Evolutionary conservation across 2,329 filamentous ascomycete genomes (phyloP).

Genomic region (Colletotrichum sansevieriae): DNA sequence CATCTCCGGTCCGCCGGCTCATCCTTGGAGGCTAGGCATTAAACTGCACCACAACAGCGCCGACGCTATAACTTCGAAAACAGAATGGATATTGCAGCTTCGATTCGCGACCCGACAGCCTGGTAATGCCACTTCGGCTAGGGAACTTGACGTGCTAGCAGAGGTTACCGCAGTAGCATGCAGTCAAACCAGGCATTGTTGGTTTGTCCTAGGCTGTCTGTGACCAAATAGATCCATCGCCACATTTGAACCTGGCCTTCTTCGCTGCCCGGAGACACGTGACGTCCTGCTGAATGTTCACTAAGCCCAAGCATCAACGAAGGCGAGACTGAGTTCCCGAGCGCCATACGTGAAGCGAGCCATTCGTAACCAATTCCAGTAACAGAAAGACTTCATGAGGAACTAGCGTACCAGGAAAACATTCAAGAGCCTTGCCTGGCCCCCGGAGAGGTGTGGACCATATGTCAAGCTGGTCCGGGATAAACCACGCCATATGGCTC

Average conservation of each 20-base stretch:
- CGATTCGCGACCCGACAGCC: not conserved
- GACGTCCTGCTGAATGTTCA: not conserved
- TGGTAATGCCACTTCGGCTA: not conserved
- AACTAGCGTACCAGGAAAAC: slow-evolving; percentile 24
- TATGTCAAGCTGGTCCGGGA: slow-evolving; percentile 12
- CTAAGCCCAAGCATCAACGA: not conserved
- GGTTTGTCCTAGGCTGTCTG: too few species aligned
- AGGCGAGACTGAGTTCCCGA: not conserved
- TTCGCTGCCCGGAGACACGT: not conserved
- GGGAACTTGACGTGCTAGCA: not conserved
- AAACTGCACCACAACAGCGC: too few species aligned
- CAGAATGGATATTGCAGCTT: not conserved
- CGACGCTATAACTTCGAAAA: not conserved
- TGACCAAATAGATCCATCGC: too few species aligned
- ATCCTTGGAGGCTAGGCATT: slow-evolving; percentile 2
- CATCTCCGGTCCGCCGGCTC: slow-evolving; percentile 35
- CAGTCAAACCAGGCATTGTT: not conserved
- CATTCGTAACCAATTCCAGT: not conserved
- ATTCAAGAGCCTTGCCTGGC: slow-evolving; percentile 27
- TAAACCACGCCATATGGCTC: slow-evolving; percentile 37
- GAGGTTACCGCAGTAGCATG: not conserved
- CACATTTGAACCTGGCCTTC: too few species aligned
- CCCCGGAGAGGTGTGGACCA: slow-evolving; percentile 17
- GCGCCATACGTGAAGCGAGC: not conserved
- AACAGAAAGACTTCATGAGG: not conserved